A percentile compares a stretch with the other conserved stretches of the same genome.
Evolutionary conservation across 2,329 filamentous ascomycete genomes (phyloP).

Genomic region (Exophiala aquamarina): DNA sequence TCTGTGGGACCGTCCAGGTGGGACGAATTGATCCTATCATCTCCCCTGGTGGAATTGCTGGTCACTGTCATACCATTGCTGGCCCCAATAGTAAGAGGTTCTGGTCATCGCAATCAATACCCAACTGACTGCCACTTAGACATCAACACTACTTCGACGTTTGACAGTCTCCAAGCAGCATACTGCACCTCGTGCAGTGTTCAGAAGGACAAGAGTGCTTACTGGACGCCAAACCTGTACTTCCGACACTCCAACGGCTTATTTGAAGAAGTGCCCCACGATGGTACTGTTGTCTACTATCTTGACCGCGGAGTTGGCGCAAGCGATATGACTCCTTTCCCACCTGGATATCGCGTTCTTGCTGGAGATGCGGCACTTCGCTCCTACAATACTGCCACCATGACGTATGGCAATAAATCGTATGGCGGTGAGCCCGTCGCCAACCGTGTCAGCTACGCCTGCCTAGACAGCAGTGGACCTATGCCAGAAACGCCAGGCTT

Average conservation of each 20-base stretch:
- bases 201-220: constrained; percentile 76
- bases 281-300: constrained; percentile 51
- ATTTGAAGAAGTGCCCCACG: constrained; percentile 34
- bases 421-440: constrained; percentile 61
- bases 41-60: constrained; percentile 56
- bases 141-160: constrained; percentile 60
- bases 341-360: constrained; percentile 75
- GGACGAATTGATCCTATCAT: constrained; percentile 78
- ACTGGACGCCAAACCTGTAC: constrained; percentile 80
- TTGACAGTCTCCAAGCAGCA: constrained; percentile 57
- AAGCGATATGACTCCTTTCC: constrained; percentile 69
- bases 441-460: constrained; percentile 80
- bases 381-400: constrained; percentile 17
- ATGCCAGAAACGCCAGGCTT: constrained; percentile 73
- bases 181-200: constrained; percentile 80
- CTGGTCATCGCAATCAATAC: neutral
- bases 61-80: constrained; percentile 73
- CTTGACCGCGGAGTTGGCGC: constrained; percentile 36
- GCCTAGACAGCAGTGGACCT: constrained; percentile 69
- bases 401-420: constrained; percentile 19
- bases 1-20: constrained; percentile 68
- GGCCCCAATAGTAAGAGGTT: constrained; percentile 69
- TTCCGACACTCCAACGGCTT: constrained; percentile 67
- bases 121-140: constrained; percentile 45
- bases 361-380: constrained; percentile 61